These are phyloP conservation scores for Pycnococcus provasolii DNA, from an alignment of 139 green algal genomes.

Conservation along the genomic window DNA sequence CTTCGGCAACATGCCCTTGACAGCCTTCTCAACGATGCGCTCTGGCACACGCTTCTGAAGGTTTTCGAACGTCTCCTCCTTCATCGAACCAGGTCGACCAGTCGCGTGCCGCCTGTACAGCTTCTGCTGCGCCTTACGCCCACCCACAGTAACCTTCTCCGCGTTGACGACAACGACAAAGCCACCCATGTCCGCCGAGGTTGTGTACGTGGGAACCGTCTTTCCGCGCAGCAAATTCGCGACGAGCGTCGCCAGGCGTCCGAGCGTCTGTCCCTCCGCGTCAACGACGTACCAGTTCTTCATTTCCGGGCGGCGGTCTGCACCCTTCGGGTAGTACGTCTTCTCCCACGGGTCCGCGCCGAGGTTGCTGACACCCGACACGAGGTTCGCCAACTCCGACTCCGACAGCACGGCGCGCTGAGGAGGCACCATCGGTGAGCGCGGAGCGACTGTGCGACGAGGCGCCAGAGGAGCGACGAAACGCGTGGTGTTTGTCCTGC, in stretches of 20 bases:
- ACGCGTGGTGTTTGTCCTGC: too few species aligned
- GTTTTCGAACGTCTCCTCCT: conserved; percentile 37
- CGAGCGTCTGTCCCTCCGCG: conserved; percentile 79
- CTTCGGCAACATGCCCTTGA: conserved; percentile 97
- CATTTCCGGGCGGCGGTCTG: conserved; percentile 54
- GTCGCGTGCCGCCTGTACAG: conserved; percentile 73
- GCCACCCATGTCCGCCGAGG: conserved; percentile 89
- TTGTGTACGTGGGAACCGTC: conserved; percentile 69
- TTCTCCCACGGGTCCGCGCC: conserved; percentile 71
- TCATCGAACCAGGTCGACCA: conserved; percentile 41
- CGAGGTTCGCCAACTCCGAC: background rate
- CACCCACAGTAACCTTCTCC: conserved; percentile 77
- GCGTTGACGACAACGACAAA: conserved; percentile 96
- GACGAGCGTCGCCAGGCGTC: conserved; percentile 70
- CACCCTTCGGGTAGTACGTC: conserved; percentile 87
- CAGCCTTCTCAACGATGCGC: conserved; percentile 92
- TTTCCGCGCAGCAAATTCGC: conserved; percentile 88
- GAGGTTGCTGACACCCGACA: background rate
- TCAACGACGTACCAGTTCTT: conserved; percentile 93
- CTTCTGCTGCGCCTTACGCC: conserved; percentile 83
- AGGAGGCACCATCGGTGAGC: background rate
- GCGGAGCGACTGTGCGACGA: too few species aligned
- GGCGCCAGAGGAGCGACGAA: too few species aligned
- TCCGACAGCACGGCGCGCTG: background rate
- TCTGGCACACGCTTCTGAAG: conserved; percentile 76